Base-by-base conservation (phyloP, 495 filamentous ascomycete genomes). In the Bryoglossum gracile region DNA sequence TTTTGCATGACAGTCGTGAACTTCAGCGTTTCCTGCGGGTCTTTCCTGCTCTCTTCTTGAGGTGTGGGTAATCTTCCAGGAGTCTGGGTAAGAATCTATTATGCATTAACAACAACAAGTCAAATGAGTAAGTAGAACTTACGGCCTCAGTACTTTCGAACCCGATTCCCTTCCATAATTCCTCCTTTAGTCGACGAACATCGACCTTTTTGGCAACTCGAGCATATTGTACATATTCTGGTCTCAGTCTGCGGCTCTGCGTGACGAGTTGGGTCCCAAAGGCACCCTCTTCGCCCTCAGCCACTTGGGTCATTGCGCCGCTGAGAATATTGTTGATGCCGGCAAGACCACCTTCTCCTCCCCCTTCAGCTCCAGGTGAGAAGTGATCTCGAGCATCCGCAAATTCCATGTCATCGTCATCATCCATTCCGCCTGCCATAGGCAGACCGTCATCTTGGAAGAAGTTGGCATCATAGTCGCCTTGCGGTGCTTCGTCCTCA, bases 121-220 rank as follows among this genome's bases (percentile, higher is more conserved):
- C 9, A n/a, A 13, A 16, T 3, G 21, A 21, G 4, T n/a, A n/a
- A 17, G 13, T 25, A 32, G 39, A 34, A 65, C 72, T 55, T 58
- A 76, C 72, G 26, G 56, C 52, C 17, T 65, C 54, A 1, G 57
- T 48, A 34, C 70, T 62, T 45, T 80, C 77, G 32, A 86, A 73
- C 16, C 81, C 84, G 65, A 95, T 87, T 5, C 88, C 87, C 64
- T 76, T 84, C 94, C 94, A 99, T 61, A 99, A 81, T 62, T 99
- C 89, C 63, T 90, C 85, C 69, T 99, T 99, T 58, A 99, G 68
- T 61, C 89, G 71, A 41, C 91, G 74, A 0, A 97, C 89, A 60
- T 99, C 94, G n/a, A 99, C 94, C 72, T 97, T 99, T 77, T 95
- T 99, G 11, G 94, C 94, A 19, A 94, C 84, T 22, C 89, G 76